phyloP scores from a whole-genome alignment of 352 stramenopile genomes.

The Phytophthora megakarya region DNA sequence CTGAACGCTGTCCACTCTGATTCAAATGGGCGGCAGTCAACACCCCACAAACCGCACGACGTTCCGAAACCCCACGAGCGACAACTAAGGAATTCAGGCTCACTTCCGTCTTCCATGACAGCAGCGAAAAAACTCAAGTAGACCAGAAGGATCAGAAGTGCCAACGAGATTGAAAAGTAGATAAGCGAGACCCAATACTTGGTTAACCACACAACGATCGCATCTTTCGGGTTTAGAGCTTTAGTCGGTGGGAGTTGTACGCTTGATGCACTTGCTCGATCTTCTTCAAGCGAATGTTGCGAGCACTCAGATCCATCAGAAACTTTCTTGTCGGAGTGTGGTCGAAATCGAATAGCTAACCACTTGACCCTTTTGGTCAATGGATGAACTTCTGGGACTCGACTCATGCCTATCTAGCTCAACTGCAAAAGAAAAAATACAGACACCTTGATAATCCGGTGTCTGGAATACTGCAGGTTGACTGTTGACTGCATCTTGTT shows the following conservation, averaged over 20 bases:
- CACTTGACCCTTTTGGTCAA: constrained; percentile 3
- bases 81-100: constrained; percentile 68
- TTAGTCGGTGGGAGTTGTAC: constrained; percentile 2
- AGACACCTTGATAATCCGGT: no score
- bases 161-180: constrained; percentile 53
- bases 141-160: constrained; percentile 57
- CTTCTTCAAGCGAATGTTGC: constrained; percentile 9
- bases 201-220: constrained; percentile 21
- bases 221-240: constrained; percentile 8
- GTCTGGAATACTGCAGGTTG: no score
- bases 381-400: constrained; percentile 15
- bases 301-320: constrained; percentile 9
- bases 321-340: constrained; percentile 12
- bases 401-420: constrained; percentile 2
- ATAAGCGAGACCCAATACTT: constrained; percentile 42
- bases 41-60: constrained; percentile 63
- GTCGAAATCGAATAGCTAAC: constrained; percentile 12
- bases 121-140: constrained; percentile 84
- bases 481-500: no score
- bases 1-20: constrained; percentile 66
- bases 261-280: neutral
- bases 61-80: constrained; percentile 68
- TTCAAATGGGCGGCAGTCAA: constrained; percentile 68
- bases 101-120: constrained; percentile 49
- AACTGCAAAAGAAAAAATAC: constrained; percentile 9